Percentiles rank a stretch among this genome's conserved stretches.
phyloP scores from a whole-genome alignment of 306 rosid species.

The Purshia tridentata region DNA sequence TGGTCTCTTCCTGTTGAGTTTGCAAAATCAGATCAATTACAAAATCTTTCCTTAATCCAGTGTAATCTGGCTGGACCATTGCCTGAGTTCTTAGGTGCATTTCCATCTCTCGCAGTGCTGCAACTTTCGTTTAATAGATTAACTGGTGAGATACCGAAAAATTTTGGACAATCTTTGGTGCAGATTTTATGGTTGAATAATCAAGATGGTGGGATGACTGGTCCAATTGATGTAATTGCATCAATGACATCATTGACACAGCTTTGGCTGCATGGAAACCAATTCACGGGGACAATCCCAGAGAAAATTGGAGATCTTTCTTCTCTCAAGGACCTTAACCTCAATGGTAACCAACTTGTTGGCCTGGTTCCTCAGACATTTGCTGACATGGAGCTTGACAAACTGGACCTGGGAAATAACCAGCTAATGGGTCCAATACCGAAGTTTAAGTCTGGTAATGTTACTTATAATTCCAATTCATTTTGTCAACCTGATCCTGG shows the following conservation, averaged over 20 bases:
- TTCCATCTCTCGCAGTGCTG: slow-evolving; percentile 57
- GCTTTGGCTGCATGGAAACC: slow-evolving; percentile 85
- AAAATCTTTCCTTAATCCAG: slow-evolving; percentile 53
- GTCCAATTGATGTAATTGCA: slow-evolving; percentile 57
- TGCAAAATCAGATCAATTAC: slow-evolving; percentile 53
- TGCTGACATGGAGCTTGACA: slow-evolving; percentile 58
- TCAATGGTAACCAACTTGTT: slow-evolving; percentile 63
- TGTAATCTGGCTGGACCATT: slow-evolving; percentile 66
- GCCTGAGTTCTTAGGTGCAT: slow-evolving; percentile 61
- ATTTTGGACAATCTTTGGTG: slow-evolving; percentile 56
- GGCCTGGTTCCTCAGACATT: slow-evolving; percentile 58
- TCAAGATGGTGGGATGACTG: slow-evolving; percentile 62
- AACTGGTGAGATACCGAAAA: slow-evolving; percentile 51
- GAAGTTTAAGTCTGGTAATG: slow-evolving; percentile 50
- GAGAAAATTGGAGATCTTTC: slow-evolving; percentile 53
- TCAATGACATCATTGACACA: slow-evolving; percentile 60
- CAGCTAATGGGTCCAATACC: slow-evolving; percentile 75
- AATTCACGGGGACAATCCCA: slow-evolving; percentile 64
- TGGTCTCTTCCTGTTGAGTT: slow-evolving; percentile 72
- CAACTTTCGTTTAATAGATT: slow-evolving; percentile 61
- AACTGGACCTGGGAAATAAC: slow-evolving; percentile 66
- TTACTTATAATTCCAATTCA: slow-evolving; percentile 47
- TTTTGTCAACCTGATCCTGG: slow-evolving; percentile 67
- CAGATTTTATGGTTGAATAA: slow-evolving; percentile 81
- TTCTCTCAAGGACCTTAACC: slow-evolving; percentile 69